Percentiles rank a stretch among this genome's conserved stretches.
phyloP scores from a whole-genome alignment of 1,139 yeast species.

The Yamadazyma diospyri region DNA sequence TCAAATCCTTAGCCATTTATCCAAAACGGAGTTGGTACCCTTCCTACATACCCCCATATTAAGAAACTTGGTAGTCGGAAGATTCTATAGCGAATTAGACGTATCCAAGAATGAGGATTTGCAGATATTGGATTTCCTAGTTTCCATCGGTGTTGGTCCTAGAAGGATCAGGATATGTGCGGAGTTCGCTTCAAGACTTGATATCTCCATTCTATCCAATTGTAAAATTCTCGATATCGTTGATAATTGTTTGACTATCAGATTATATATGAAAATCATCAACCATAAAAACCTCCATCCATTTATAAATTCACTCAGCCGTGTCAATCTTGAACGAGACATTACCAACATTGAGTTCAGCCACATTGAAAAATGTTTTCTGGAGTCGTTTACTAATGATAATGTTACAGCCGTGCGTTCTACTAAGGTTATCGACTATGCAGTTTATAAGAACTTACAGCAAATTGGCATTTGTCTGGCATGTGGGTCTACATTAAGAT shows the following conservation, averaged over 20 bases:
- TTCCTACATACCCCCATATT: slow-evolving; percentile 2
- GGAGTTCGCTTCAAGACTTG: too few species aligned
- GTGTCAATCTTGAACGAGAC: neutral
- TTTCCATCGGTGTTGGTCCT: too few species aligned
- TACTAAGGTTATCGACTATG: slow-evolving; percentile 1
- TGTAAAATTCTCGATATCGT: too few species aligned
- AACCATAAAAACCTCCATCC: neutral
- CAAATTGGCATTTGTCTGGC: neutral
- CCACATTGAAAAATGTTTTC: neutral
- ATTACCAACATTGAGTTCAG: slow-evolving; percentile 1
- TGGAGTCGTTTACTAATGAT: neutral
- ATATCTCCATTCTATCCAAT: too few species aligned
- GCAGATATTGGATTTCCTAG: neutral
- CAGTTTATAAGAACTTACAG: neutral
- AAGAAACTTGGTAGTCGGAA: slow-evolving; percentile 1
- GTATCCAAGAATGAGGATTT: neutral
- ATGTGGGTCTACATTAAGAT: neutral
- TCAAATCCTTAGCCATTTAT: neutral
- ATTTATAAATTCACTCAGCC: neutral
- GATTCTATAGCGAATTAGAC: neutral
- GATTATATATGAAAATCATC: too few species aligned
- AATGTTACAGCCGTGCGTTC: neutral
- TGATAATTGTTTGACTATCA: too few species aligned
- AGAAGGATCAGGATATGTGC: too few species aligned
- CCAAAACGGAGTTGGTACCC: neutral